Base-by-base conservation (phyloP, 2,329 filamentous ascomycete species). In the Sarocladium strictum region DNA sequence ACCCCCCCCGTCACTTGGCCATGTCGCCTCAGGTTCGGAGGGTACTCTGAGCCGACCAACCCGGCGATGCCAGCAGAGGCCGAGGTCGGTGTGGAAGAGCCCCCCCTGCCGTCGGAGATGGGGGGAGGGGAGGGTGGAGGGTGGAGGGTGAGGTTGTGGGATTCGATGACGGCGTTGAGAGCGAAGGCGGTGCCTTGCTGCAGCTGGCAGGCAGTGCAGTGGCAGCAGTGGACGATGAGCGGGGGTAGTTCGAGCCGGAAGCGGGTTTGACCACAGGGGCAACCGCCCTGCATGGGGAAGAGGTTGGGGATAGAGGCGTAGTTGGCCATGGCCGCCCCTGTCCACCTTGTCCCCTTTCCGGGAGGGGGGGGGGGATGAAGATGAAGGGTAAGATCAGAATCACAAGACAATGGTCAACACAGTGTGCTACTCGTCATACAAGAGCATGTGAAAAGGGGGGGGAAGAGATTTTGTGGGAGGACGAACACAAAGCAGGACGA, bases 231-330 rank as follows among this genome's bases (percentile, higher is more conserved):
- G 23, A 68, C 63, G 51, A 66, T 56, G 40, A 73, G 59, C 26
- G 71, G 61, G 26, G 85, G 71, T 2, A 85, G 68, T 62, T 82
- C 83, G 14, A 80, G 74, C 12, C 84, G 69, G 64, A 86, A 84
- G 65, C 84, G 86, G 56, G 85, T 75, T 61, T 85, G 82, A 4
- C 83, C 82, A 67, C 84, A 87, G 43, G 81, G 80, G 66, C 87
- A 87, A 53, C 81, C 83, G 54, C 64, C 3, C 29, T 64, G 55
- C 57, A 72, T 61, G 57, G 66, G 65, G 56, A 66, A 61, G 53
- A 63, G 56, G 53, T 61, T 51, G 41, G 59, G 54, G 19, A 58
- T 61, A 41, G 63, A 50, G 11, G 62, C 60, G 62, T 64, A 65
- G 55, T 64, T 62, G 50, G 59, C 17, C 23, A 63, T 58, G 58